phyloP scores from a whole-genome alignment of 2,329 filamentous ascomycete species.

The Talaromyces rugulosus region DNA sequence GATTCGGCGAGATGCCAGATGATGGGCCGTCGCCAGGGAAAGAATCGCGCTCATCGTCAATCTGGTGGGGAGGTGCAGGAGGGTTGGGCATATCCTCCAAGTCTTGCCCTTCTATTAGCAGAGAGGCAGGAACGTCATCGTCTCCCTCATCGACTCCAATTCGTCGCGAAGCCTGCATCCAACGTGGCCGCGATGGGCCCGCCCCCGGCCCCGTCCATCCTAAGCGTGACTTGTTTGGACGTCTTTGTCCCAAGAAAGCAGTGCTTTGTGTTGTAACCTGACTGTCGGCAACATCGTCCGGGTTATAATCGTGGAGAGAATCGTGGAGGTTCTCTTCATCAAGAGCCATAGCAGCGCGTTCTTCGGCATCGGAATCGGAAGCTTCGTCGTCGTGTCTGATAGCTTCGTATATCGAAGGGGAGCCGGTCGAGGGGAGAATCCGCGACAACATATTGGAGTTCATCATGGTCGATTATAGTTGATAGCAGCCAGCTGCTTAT shows the following conservation, averaged over 20 bases:
- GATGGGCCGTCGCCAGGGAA: slow-evolving; percentile 35
- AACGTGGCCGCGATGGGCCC: slow-evolving; percentile 27
- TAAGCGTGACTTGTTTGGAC: slow-evolving; percentile 19
- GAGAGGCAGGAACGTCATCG: slow-evolving; percentile 61
- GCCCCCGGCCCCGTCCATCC: slow-evolving; percentile 20
- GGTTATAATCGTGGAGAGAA: slow-evolving; percentile 53
- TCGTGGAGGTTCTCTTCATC: slow-evolving; percentile 49
- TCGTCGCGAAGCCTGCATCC: slow-evolving; percentile 27
- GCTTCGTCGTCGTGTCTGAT: slow-evolving; percentile 43
- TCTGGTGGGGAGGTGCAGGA: slow-evolving; percentile 33
- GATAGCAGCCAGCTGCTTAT: not conserved
- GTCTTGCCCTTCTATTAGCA: slow-evolving; percentile 54
- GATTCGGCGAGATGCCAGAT: slow-evolving; percentile 40
- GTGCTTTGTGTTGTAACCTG: slow-evolving; percentile 44
- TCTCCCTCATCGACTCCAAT: slow-evolving; percentile 50
- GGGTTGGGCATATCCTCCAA: slow-evolving; percentile 33
- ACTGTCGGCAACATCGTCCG: slow-evolving; percentile 51
- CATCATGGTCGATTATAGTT: slow-evolving; percentile 31
- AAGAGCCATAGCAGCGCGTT: slow-evolving; percentile 44
- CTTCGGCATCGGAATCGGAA: slow-evolving; percentile 45
- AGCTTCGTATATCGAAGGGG: slow-evolving; percentile 46
- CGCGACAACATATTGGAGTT: slow-evolving; percentile 40
- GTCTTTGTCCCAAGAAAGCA: slow-evolving; percentile 32
- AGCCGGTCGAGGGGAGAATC: slow-evolving; percentile 46
- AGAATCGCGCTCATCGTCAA: slow-evolving; percentile 16